Evolutionary conservation across 768 basidiomycete species (phyloP).

Genomic region (Psilocybe sp.): DNA sequence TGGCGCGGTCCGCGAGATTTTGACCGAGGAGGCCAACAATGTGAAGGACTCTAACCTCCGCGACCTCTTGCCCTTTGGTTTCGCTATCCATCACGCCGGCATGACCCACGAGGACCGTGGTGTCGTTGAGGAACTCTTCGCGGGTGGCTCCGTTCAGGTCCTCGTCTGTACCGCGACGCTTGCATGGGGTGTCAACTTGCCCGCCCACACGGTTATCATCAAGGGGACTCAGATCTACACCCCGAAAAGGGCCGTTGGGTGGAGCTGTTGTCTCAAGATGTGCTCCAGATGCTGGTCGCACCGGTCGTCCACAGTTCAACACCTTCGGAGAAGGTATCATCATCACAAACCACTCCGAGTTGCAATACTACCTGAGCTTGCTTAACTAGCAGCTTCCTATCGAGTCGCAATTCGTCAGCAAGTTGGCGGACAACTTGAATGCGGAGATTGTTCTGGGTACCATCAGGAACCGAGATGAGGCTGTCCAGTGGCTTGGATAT

Average conservation of each 20-base stretch:
- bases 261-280: constrained; percentile 92
- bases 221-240: constrained; percentile 99
- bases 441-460: constrained; percentile 98
- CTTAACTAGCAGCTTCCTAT: constrained; percentile 98
- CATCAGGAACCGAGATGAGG: constrained; percentile 92
- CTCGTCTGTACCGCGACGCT: constrained; percentile 96
- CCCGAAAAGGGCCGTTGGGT: constrained; percentile 99
- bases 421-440: constrained; percentile 92
- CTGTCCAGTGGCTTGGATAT: constrained; percentile 95
- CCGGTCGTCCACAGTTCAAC: constrained; percentile 96
- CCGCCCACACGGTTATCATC: constrained; percentile 97
- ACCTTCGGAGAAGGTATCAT: constrained; percentile 97
- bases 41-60: constrained; percentile 81
- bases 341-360: constrained; percentile 95
- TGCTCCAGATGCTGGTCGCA: constrained; percentile 99
- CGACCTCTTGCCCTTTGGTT: constrained; percentile 93
- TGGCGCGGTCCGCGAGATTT: constrained; percentile 85
- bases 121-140: constrained; percentile 94
- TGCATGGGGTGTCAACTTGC: constrained; percentile 99
- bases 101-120: constrained; percentile 91
- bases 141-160: constrained; percentile 90
- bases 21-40: constrained; percentile 78
- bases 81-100: constrained; percentile 97
- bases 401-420: constrained; percentile 90
- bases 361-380: constrained; percentile 94